Percentiles rank a stretch among this genome's conserved stretches.
These are phyloP conservation scores for Zarea fungicola DNA, from an alignment of 2,329 filamentous ascomycete species.

Conservation along the genomic window DNA sequence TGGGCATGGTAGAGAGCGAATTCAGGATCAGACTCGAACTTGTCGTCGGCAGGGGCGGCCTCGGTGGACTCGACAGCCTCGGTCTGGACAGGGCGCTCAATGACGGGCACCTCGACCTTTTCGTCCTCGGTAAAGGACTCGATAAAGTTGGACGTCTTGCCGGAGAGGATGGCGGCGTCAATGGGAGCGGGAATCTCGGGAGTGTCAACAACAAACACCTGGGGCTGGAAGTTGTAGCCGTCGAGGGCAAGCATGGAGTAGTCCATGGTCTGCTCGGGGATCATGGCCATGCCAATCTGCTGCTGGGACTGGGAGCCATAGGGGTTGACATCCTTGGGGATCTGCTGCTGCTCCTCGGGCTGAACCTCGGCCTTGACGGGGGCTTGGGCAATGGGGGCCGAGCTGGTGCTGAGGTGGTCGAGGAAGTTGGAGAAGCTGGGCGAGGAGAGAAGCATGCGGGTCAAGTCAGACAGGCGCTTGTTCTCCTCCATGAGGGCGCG, in stretches of 20 bases:
- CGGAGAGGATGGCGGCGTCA: constrained; percentile 59
- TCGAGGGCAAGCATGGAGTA: constrained; percentile 65
- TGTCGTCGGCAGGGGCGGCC: constrained; percentile 38
- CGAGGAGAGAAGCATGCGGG: constrained; percentile 75
- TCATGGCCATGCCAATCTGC: constrained; percentile 75
- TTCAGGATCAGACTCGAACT: constrained; percentile 58
- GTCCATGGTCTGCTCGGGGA: constrained; percentile 74
- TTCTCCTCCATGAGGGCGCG: constrained; percentile 79
- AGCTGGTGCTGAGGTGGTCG: constrained; percentile 61
- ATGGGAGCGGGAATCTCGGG: constrained; percentile 59
- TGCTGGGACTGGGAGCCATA: constrained; percentile 53
- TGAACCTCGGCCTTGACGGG: constrained; percentile 35
- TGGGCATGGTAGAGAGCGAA: constrained; percentile 56
- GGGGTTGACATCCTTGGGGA: constrained; percentile 63
- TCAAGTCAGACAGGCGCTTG: constrained; percentile 69
- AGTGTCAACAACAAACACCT: constrained; percentile 71
- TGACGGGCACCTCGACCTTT: constrained; percentile 51
- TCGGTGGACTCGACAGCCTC: constrained; percentile 25
- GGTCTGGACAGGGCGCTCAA: constrained; percentile 43
- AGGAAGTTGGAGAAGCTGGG: constrained; percentile 80
- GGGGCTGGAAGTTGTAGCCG: constrained; percentile 59
- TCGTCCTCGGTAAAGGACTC: constrained; percentile 42
- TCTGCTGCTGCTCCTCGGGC: constrained; percentile 41
- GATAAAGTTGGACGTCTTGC: constrained; percentile 59
- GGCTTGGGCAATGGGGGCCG: constrained; percentile 37